Base-by-base conservation (phyloP, 2,329 filamentous ascomycete species). In the Talaromyces sp. region DNA sequence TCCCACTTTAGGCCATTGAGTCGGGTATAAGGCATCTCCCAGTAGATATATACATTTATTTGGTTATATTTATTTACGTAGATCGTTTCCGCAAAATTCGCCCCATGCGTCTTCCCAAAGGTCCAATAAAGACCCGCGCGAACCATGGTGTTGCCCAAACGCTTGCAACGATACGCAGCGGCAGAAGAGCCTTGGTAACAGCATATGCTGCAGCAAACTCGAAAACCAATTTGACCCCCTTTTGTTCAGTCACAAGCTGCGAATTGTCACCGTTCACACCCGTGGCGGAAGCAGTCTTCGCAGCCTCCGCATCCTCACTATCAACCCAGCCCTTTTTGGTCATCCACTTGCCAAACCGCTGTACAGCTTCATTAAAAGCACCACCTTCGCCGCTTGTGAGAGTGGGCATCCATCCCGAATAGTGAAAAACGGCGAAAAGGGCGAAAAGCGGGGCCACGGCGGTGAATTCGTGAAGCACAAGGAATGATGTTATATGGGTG, bases 61-160 rank as follows among this genome's bases (percentile, higher is more conserved):
- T 14, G 16, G 31, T 28, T n/a, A 31, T 53, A 5, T 52, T 50
- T 5, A 50, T 51, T 16, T 51, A 51, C 4, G 44, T 28, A 51
- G 44, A 68, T 56, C 65, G 68, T 60, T 67, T 75, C 36, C 72
- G 65, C 64, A 83, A 78, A 9, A 80, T 16, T 40, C 71, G 72
- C 64, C 69, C 73, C 2, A 80, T 65, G 31, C 72, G 67, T 53
- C 72, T 78, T 33, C 75, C 75, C 33, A 82, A 60, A 1, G 82
- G 83, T 40, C 79, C 70, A 12, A 89, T 76, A 44, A 90, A 78
- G 27, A 85, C 78, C 51, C 87, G 84, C 1, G 93, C 93, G 81
- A 98, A 96, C 89, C 91, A 96, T 4, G 95, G 95, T 54, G 95
- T 96, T 14, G 85, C 89, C 91, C 90, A 96, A 4, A 96, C 83